phyloP scores from a whole-genome alignment of 108 stramenopile genomes.

The Nitzschia sp. region DNA sequence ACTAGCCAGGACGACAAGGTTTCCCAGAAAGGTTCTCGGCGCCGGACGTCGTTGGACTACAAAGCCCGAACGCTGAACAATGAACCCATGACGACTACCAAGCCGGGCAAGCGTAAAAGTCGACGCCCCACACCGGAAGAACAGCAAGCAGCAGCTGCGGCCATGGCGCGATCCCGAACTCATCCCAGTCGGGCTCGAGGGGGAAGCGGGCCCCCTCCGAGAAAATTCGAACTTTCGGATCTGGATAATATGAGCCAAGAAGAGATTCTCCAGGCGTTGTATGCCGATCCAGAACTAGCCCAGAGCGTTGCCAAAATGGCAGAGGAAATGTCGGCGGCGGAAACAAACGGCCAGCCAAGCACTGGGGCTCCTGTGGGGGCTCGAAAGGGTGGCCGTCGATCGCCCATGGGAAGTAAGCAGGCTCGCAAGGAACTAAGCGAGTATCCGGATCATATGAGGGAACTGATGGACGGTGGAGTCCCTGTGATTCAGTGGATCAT shows the following conservation, averaged over 20 bases:
- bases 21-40: too few relatives aligned
- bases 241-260: constrained; percentile 40
- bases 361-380: not conserved
- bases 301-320: not conserved
- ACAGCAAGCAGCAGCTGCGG: constrained; percentile 2
- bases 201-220: constrained; percentile 33
- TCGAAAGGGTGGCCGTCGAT: not conserved
- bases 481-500: constrained; percentile 50
- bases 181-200: constrained; percentile 36
- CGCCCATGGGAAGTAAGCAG: not conserved
- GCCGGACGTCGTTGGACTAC: not conserved
- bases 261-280: constrained; percentile 33
- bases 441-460: constrained; percentile 26
- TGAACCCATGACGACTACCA: constrained; percentile 23
- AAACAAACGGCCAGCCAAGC: not conserved
- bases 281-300: constrained; percentile 50
- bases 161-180: not conserved
- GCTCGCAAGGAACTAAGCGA: not conserved
- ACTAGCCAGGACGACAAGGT: too few relatives aligned
- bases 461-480: constrained; percentile 35
- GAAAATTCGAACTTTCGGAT: constrained; percentile 30
- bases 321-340: constrained; percentile 8
- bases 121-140: constrained; percentile 16
- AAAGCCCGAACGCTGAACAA: not conserved
- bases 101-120: constrained; percentile 17